Conservation (phyloP, 306 rosid species). For the Vicia villosa region DNA sequence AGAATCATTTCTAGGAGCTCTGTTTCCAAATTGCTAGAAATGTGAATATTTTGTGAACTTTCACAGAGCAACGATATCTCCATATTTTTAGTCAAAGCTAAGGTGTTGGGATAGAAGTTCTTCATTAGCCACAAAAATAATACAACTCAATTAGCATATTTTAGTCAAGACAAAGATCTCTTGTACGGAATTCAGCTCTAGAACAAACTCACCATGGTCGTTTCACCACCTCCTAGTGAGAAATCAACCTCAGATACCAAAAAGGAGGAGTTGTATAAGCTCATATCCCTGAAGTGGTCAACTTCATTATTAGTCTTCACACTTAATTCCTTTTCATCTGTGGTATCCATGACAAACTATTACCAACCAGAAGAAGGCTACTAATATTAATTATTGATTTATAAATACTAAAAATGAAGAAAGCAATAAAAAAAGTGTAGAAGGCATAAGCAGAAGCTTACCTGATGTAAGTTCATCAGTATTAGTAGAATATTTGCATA, state of each 20-base stretch:
- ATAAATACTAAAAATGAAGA: slow-evolving; percentile 11
- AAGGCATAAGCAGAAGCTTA: slow-evolving; percentile 41
- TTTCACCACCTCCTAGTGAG: slow-evolving; percentile 73
- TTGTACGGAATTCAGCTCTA: neutral
- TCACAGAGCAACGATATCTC: slow-evolving; percentile 15
- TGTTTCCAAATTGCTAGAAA: slow-evolving; percentile 22
- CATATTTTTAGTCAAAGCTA: slow-evolving; percentile 18
- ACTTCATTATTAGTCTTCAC: slow-evolving; percentile 43
- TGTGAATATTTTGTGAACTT: neutral
- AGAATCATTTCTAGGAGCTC: slow-evolving; percentile 10
- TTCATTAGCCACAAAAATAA: neutral
- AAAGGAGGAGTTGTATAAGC: slow-evolving; percentile 49
- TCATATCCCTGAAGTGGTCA: slow-evolving; percentile 55
- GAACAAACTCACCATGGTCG: slow-evolving; percentile 65
- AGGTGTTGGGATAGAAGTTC: neutral
- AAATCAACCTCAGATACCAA: slow-evolving; percentile 69
- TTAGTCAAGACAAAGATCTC: slow-evolving; percentile 29
- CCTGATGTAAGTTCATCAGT: slow-evolving; percentile 59
- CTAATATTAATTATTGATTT: slow-evolving; percentile 16
- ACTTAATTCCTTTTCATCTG: slow-evolving; percentile 58
- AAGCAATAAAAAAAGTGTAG: slow-evolving; percentile 19
- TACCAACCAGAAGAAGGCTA: slow-evolving; percentile 26
- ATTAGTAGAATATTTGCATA: slow-evolving; percentile 67
- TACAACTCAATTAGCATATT: slow-evolving; percentile 31
- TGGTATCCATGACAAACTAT: slow-evolving; percentile 40